Conservation (phyloP, 495 filamentous ascomycete species). For the Xylaria curta region DNA sequence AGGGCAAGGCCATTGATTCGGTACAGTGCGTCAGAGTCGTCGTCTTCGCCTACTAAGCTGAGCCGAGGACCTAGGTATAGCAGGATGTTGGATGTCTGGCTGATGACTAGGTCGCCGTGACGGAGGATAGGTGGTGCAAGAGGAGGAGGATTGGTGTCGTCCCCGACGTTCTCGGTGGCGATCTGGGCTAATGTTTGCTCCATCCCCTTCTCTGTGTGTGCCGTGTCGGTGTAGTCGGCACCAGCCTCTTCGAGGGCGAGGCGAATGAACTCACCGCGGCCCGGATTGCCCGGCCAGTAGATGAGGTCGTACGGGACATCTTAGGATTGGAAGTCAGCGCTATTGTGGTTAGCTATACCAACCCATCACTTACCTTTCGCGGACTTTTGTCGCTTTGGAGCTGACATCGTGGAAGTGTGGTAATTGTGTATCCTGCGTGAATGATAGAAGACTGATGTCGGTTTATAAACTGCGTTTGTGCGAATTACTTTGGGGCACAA, state of each 20-base stretch:
- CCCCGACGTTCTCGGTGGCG: constrained; percentile 43
- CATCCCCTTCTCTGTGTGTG: constrained; percentile 47
- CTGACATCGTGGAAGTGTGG: constrained; percentile 33
- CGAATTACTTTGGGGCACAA: background rate
- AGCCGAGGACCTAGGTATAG: constrained; percentile 63
- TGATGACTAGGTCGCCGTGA: constrained; percentile 63
- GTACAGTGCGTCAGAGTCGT: constrained; percentile 52
- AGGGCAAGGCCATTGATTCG: constrained; percentile 62
- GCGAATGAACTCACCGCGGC: constrained; percentile 69
- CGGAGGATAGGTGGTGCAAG: constrained; percentile 66
- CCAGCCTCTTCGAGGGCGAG: constrained; percentile 67
- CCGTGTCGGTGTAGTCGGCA: constrained; percentile 65
- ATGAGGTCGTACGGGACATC: constrained; percentile 61
- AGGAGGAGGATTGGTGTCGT: constrained; percentile 61
- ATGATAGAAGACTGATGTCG: background rate
- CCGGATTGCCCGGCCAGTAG: constrained; percentile 70
- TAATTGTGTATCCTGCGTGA: constrained; percentile 5
- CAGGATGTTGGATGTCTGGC: constrained; percentile 70
- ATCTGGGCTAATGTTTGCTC: constrained; percentile 46
- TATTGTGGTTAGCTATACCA: background rate
- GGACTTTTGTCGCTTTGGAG: constrained; percentile 48
- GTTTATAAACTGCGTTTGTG: background rate
- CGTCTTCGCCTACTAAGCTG: constrained; percentile 48
- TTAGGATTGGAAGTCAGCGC: background rate
- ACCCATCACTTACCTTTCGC: constrained; percentile 33